phyloP scores from a whole-genome alignment of 2,329 filamentous ascomycete species.

The Pyrenophora tritici-repentis region DNA sequence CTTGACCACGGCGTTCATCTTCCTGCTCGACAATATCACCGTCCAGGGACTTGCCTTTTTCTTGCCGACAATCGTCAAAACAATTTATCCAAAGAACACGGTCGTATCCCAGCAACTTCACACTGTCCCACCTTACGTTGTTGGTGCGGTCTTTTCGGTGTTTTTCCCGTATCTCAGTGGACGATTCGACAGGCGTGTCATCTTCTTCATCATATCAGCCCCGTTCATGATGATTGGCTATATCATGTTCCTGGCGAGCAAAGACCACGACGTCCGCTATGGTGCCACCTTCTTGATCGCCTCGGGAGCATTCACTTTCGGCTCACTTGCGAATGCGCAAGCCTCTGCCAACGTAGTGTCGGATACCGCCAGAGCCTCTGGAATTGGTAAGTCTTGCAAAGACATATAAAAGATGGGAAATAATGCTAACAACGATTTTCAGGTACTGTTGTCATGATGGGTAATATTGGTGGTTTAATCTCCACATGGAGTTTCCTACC shows the following conservation, averaged over 20 bases:
- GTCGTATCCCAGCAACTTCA: constrained; percentile 69
- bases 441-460: constrained; percentile 69
- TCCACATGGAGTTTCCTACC: constrained; percentile 69
- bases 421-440: not conserved
- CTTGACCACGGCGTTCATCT: constrained; percentile 61
- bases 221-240: constrained; percentile 72
- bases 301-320: constrained; percentile 66
- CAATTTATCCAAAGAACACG: constrained; percentile 65
- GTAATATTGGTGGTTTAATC: constrained; percentile 72
- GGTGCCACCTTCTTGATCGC: constrained; percentile 73
- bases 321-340: constrained; percentile 69
- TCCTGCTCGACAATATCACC: constrained; percentile 70
- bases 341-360: constrained; percentile 72
- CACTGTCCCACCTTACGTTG: constrained; percentile 72
- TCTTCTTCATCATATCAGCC: constrained; percentile 64
- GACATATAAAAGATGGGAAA: fast-evolving
- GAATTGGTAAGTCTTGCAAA: constrained; percentile 54
- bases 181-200: constrained; percentile 62
- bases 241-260: constrained; percentile 67
- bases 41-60: constrained; percentile 75
- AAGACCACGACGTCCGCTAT: constrained; percentile 60
- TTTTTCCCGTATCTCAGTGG: constrained; percentile 66
- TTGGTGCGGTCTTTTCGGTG: constrained; percentile 70
- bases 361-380: constrained; percentile 69
- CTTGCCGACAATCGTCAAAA: constrained; percentile 69